Conservation (phyloP, 495 filamentous ascomycete genomes). For the Penicillium herquei region DNA sequence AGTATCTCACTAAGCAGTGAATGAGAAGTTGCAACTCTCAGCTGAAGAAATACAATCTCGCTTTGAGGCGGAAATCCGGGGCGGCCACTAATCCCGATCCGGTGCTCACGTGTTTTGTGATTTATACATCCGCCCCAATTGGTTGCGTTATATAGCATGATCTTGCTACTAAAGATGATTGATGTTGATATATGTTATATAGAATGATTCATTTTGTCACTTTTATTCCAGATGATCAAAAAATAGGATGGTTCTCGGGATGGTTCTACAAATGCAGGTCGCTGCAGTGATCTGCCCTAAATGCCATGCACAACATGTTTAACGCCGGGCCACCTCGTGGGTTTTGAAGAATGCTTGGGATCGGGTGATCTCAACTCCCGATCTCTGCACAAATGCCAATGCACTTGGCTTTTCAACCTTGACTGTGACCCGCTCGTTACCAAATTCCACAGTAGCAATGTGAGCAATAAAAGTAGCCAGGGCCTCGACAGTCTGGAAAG, state of each 20-base stretch:
- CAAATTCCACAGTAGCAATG: slow-evolving; percentile 51
- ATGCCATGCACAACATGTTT: slow-evolving; percentile 7
- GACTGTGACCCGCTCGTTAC: slow-evolving; percentile 51
- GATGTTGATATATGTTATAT: background rate
- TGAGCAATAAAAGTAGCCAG: slow-evolving; percentile 53
- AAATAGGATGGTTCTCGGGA: background rate
- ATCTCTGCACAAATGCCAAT: slow-evolving; percentile 52
- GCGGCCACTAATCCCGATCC: slow-evolving; percentile 20
- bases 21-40: slow-evolving; percentile 2
- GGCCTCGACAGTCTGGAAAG: slow-evolving; percentile 57
- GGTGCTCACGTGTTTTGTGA: slow-evolving; percentile 22
- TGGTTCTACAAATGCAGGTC: background rate
- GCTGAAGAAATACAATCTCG: slow-evolving; percentile 16
- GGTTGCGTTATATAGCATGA: background rate
- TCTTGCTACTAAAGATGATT: background rate
- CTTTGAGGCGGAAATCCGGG: slow-evolving; percentile 30
- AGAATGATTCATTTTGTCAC: no score
- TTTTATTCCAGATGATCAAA: background rate
- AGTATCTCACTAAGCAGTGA: background rate
- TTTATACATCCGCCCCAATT: slow-evolving; percentile 6
- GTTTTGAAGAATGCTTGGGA: slow-evolving; percentile 46
- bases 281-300: background rate
- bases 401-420: slow-evolving; percentile 58
- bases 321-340: slow-evolving; percentile 12
- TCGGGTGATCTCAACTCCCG: slow-evolving; percentile 57